Base-by-base conservation (phyloP, 352 stramenopile species). In the Phytophthora foliorum region DNA sequence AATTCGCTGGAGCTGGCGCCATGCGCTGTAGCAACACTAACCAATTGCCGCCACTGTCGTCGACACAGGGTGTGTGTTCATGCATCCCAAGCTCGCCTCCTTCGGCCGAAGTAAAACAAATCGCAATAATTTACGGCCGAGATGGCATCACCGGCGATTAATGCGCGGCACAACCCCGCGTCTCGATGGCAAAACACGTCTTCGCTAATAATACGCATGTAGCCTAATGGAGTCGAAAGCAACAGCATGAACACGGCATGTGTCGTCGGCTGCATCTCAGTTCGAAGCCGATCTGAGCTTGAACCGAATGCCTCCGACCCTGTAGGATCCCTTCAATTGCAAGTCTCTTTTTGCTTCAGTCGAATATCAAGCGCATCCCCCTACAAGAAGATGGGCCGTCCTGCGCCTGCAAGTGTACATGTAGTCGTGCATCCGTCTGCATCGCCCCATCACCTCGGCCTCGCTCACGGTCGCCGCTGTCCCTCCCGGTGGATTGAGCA, bases 391-490 rank as follows among this genome's bases (percentile, higher is more conserved):
- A 56, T 44, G 29, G 49, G 49, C 49, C n/a, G 10, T 6, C 36
- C 22, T 49, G 22, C 9, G 7, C 34, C 49, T 56, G 27, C 49
- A 56, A 55, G 27, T 41, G 7, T 25, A 56, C n/a, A n/a, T n/a
- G n/a, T n/a, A n/a, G 27, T 45, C 51, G 16, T 24, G 10, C 49
- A 57, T 55, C 48, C 48, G 48, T 41, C 11, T 34, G 32, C 34
- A 45, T 45, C 29, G 49, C 22, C 52, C 36, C 52, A 59, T 59
- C 52, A 46, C 38, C 52, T 36, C 24, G 52, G 31, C 50, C 50
- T 57, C 50, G 51, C 51, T 57, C 51, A 57, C 31, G 21, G n/a
- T 31, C 42, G 16, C 41, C 41, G n/a, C 16, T 24, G 16, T n/a
- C 10, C 21, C 17, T 29, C 19, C 44, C 21, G 24, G 42, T 29